Evolutionary conservation across 768 basidiomycete genomes (phyloP).

Genomic region (Xerocomus brunneocitrinus): DNA sequence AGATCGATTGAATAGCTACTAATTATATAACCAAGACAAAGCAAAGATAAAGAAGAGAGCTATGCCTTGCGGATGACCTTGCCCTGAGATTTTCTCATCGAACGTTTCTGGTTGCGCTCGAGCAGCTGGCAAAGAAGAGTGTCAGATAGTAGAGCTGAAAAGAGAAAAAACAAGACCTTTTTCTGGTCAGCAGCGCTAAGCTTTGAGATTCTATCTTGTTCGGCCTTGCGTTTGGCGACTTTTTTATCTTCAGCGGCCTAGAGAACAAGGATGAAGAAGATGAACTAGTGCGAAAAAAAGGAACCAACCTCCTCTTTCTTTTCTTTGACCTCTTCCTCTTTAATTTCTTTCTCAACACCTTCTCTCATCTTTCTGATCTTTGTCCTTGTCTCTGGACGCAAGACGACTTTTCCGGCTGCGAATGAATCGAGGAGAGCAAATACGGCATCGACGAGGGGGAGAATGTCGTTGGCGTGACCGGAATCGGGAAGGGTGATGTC

Average conservation of each 20-base stretch:
- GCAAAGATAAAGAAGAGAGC: background rate
- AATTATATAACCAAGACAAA: background rate
- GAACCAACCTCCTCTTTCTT: constrained; percentile 61
- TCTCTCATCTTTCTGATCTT: constrained; percentile 76
- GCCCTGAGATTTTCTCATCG: constrained; percentile 63
- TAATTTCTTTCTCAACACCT: constrained; percentile 63
- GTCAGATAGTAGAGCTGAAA: constrained; percentile 1
- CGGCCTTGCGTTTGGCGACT: constrained; percentile 66
- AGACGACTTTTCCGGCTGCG: constrained; percentile 38
- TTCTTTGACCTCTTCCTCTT: constrained; percentile 61
- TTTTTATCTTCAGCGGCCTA: constrained; percentile 64
- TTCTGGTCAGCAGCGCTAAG: constrained; percentile 78
- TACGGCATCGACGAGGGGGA: constrained; percentile 57
- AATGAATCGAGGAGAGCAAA: constrained; percentile 76
- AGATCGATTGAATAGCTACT: constrained; percentile 10
- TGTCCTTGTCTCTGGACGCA: constrained; percentile 77
- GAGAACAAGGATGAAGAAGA: background rate
- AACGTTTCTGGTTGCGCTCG: constrained; percentile 75
- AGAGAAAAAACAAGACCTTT: constrained; percentile 46
- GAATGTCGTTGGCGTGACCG: constrained; percentile 43
- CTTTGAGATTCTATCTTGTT: constrained; percentile 67
- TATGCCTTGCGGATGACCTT: constrained; percentile 42
- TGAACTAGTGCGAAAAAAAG: background rate
- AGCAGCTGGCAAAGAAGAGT: constrained; percentile 39
- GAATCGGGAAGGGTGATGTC: constrained; percentile 53